These are phyloP conservation scores for Paulownia fortunei DNA, from an alignment of 257 asterid genomes.

Conservation along the genomic window DNA sequence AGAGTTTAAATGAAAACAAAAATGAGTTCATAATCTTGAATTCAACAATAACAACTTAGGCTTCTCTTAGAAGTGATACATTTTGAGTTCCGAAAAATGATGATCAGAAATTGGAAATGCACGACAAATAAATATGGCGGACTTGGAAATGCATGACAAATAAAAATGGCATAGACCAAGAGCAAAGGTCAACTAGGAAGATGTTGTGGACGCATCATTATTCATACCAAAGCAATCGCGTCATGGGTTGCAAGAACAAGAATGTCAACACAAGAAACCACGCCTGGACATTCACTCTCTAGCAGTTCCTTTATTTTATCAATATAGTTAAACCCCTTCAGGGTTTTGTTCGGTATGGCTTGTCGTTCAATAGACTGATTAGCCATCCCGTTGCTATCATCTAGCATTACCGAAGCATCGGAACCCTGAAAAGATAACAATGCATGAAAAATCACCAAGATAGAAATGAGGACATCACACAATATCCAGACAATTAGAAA, in stretches of 20 bases:
- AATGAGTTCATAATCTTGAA: too few species aligned
- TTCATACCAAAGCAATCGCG: conserved; percentile 39
- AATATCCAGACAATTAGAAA: not conserved
- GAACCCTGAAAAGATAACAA: conserved; percentile 38
- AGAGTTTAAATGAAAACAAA: too few species aligned
- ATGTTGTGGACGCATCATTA: too few species aligned
- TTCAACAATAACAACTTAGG: too few species aligned
- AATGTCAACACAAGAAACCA: conserved; percentile 49
- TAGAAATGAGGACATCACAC: not conserved
- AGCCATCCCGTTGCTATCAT: conserved; percentile 1
- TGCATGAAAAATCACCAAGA: not conserved
- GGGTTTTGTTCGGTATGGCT: conserved; percentile 40
- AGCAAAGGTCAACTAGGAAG: too few species aligned
- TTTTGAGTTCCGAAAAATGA: too few species aligned
- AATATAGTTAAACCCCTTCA: conserved; percentile 41
- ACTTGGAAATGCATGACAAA: too few species aligned
- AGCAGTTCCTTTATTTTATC: conserved; percentile 43
- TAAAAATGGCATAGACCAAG: too few species aligned
- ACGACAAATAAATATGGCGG: too few species aligned
- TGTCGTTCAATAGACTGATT: conserved; percentile 34
- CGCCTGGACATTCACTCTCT: conserved; percentile 41
- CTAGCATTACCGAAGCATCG: conserved; percentile 44
- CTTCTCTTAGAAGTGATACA: too few species aligned
- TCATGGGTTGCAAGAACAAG: conserved; percentile 46
- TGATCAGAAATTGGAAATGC: too few species aligned